Conservation (phyloP, 139 green algal species). For the Micromonas pusilla region DNA sequence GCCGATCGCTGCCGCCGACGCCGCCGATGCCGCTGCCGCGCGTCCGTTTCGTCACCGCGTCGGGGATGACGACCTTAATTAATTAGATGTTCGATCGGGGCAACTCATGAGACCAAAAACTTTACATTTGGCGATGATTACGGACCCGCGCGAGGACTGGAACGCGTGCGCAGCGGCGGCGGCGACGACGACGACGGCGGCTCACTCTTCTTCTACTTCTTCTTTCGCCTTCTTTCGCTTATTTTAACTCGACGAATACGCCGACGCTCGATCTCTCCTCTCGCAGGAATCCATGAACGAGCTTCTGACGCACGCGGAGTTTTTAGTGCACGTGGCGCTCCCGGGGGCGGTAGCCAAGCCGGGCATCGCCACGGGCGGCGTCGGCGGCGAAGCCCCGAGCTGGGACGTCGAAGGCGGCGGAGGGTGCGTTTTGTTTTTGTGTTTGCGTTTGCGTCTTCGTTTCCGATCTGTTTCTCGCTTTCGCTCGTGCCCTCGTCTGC, state of each 20-base stretch:
- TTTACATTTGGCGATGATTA: neutral
- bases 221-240: neutral
- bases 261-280: no score
- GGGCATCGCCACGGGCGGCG: neutral
- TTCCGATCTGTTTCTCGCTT: neutral
- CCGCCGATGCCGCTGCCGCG: no score
- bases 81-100: slow-evolving; percentile 1
- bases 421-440: neutral
- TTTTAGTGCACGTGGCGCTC: neutral
- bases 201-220: neutral
- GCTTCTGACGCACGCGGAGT: neutral
- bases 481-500: neutral
- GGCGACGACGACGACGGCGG: neutral
- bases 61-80: neutral
- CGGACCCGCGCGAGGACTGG: neutral
- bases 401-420: slow-evolving; percentile 10
- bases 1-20: no score
- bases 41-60: neutral
- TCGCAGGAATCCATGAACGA: slow-evolving; percentile 13
- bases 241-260: no score
- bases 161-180: no score
- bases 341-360: neutral
- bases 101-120: neutral
- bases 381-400: neutral
- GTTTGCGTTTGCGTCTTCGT: neutral